phyloP scores from a whole-genome alignment of 768 basidiomycete species.

The Rhizopogon vulgaris region DNA sequence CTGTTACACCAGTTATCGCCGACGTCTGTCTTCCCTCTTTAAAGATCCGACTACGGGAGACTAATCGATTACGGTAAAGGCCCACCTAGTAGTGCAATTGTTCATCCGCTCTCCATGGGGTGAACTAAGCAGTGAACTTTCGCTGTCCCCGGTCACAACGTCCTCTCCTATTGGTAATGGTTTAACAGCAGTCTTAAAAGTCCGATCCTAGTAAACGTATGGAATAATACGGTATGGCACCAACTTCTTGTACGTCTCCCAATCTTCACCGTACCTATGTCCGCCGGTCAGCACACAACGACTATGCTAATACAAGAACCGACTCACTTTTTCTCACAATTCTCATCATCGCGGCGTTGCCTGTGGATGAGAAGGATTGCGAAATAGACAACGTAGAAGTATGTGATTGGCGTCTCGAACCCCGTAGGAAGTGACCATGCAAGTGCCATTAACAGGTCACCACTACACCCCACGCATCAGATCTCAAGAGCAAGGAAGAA shows the following conservation, averaged over 20 bases:
- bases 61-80: no score
- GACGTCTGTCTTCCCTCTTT: no score
- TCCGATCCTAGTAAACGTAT: constrained; percentile 54
- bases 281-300: background rate
- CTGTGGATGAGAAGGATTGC: constrained; percentile 84
- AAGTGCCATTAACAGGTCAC: constrained; percentile 82
- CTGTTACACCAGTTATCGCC: no score
- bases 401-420: constrained; percentile 88
- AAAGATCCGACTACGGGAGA: no score
- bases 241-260: constrained; percentile 82
- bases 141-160: background rate
- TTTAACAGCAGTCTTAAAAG: background rate
- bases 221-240: constrained; percentile 87
- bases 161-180: background rate
- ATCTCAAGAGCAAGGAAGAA: background rate
- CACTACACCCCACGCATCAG: constrained; percentile 33
- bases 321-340: constrained; percentile 79
- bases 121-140: no score
- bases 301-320: background rate
- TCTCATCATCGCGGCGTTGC: constrained; percentile 86
- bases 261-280: constrained; percentile 84
- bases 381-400: constrained; percentile 93
- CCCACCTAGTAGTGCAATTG: no score
- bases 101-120: no score
- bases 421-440: constrained; percentile 94